A percentile compares a stretch with the other conserved stretches of the same genome.
phyloP scores from a whole-genome alignment of 192 early-diverging fungal species.

The Coemansia sp. region DNA sequence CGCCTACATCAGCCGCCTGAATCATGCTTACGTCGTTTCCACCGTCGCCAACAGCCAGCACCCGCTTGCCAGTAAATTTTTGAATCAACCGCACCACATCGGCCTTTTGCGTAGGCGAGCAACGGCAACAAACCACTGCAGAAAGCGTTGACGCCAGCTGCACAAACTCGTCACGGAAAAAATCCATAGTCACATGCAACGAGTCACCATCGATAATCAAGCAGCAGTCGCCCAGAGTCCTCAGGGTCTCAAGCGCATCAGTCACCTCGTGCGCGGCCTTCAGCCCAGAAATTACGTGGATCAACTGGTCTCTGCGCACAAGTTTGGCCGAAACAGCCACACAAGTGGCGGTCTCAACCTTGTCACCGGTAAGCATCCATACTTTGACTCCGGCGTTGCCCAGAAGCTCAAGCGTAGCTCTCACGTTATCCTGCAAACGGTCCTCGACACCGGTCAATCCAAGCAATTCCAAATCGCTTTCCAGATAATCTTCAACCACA shows the following conservation, averaged over 20 bases:
- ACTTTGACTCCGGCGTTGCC: conserved; percentile 89
- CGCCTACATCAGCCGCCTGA: conserved; percentile 93
- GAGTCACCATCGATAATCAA: conserved; percentile 94
- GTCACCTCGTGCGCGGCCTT: conserved; percentile 43
- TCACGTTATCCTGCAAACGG: conserved; percentile 92
- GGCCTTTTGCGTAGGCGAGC: conserved; percentile 97
- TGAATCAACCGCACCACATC: conserved; percentile 85
- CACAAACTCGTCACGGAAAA: conserved; percentile 78
- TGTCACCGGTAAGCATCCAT: conserved; percentile 99
- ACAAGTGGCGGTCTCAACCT: conserved; percentile 95
- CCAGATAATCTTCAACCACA: conserved; percentile 69
- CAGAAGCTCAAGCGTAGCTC: conserved; percentile 82
- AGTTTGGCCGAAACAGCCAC: conserved; percentile 93
- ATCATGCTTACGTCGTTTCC: conserved; percentile 99
- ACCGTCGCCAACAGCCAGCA: conserved; percentile 92
- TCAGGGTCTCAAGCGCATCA: conserved; percentile 75
- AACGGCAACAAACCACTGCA: conserved; percentile 90
- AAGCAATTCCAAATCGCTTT: conserved; percentile 85
- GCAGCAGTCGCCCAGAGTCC: conserved; percentile 72
- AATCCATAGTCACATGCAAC: conserved; percentile 75
- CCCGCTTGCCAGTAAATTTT: conserved; percentile 68
- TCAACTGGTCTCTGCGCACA: conserved; percentile 81
- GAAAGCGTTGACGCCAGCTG: conserved; percentile 73
- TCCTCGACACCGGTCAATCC: conserved; percentile 97
- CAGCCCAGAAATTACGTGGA: conserved; percentile 78